phyloP scores from a whole-genome alignment of 169 alveolate species.

The Neospora caninum region DNA sequence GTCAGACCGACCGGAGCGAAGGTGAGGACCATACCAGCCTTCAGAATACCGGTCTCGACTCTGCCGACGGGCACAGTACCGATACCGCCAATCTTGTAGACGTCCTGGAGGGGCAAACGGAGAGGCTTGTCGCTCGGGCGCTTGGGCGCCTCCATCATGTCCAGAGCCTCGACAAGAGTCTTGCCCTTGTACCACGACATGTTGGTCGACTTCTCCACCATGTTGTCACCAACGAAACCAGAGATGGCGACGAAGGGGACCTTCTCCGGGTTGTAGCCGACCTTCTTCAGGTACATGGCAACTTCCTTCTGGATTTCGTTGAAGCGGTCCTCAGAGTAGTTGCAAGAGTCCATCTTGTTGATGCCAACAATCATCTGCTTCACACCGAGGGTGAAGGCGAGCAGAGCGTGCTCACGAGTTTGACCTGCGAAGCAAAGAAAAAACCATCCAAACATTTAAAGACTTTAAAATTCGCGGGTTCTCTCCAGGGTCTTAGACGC shows the following conservation, averaged over 20 bases:
- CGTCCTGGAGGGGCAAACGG: constrained; percentile 97
- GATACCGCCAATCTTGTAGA: constrained; percentile 98
- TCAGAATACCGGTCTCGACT: constrained; percentile 97
- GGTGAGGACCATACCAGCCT: constrained; percentile 91
- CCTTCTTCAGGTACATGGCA: constrained; percentile 93
- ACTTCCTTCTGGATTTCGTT: constrained; percentile 96
- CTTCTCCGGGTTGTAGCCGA: constrained; percentile 93
- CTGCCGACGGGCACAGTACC: constrained; percentile 99
- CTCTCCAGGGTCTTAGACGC: too few species aligned
- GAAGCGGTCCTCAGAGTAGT: constrained; percentile 95
- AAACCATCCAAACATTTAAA: background rate
- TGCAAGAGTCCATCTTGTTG: constrained; percentile 98
- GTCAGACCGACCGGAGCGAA: constrained; percentile 96
- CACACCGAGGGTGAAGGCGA: constrained; percentile 98
- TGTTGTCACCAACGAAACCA: constrained; percentile 98
- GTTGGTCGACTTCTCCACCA: constrained; percentile 94
- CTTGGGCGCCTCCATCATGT: constrained; percentile 96
- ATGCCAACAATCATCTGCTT: constrained; percentile 98
- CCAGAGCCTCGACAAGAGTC: constrained; percentile 96
- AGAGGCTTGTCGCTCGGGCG: constrained; percentile 97
- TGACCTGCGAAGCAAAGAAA: constrained; percentile 84
- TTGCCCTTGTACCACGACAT: constrained; percentile 98
- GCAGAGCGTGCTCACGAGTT: constrained; percentile 98
- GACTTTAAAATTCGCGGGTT: too few species aligned
- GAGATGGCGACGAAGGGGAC: constrained; percentile 98